Percentiles rank a stretch among this genome's conserved stretches.
phyloP scores from a whole-genome alignment of 495 filamentous ascomycete species.

The Hypoxylon crocopeplum region DNA sequence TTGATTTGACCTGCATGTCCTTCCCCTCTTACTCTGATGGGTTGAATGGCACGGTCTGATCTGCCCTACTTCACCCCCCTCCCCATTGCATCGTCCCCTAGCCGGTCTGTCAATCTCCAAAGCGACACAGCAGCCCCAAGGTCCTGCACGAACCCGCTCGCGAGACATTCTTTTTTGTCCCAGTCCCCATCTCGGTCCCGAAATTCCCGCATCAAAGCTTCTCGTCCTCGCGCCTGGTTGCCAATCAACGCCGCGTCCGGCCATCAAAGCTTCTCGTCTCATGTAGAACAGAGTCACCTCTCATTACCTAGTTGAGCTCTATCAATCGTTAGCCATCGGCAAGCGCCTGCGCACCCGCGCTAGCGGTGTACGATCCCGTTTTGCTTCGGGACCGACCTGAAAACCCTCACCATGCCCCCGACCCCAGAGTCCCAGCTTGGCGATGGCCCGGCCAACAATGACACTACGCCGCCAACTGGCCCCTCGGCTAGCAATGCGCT shows the following conservation, averaged over 20 bases:
- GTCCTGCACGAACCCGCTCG: slow-evolving; percentile 29
- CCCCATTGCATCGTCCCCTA: background rate
- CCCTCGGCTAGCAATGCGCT: slow-evolving; percentile 44
- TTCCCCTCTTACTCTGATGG: slow-evolving; percentile 1
- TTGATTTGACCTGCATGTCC: slow-evolving; percentile 34
- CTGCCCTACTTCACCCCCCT: slow-evolving; percentile 4
- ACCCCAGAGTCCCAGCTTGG: slow-evolving; percentile 44
- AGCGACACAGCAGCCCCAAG: slow-evolving; percentile 31
- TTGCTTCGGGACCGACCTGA: slow-evolving; percentile 41
- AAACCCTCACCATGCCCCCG: slow-evolving; percentile 37
- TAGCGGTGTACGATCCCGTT: slow-evolving; percentile 34
- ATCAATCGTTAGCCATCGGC: slow-evolving; percentile 22
- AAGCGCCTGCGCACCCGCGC: slow-evolving; percentile 21
- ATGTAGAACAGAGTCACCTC: slow-evolving; percentile 37
- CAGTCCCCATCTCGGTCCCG: slow-evolving; percentile 34
- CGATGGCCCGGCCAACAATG: slow-evolving; percentile 40
- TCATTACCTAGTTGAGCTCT: slow-evolving; percentile 34
- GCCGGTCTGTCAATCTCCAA: slow-evolving; percentile 2
- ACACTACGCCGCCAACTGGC: slow-evolving; percentile 43
- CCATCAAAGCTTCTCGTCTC: slow-evolving; percentile 30
- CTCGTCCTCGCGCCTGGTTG: slow-evolving; percentile 18
- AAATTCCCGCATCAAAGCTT: slow-evolving; percentile 34
- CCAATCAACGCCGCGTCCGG: slow-evolving; percentile 35
- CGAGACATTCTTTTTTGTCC: slow-evolving; percentile 8
- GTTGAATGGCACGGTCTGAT: slow-evolving; percentile 25